Evolutionary conservation across 2,329 filamentous ascomycete genomes (phyloP).

Genomic region (Aspergillus ochraceoroseus): DNA sequence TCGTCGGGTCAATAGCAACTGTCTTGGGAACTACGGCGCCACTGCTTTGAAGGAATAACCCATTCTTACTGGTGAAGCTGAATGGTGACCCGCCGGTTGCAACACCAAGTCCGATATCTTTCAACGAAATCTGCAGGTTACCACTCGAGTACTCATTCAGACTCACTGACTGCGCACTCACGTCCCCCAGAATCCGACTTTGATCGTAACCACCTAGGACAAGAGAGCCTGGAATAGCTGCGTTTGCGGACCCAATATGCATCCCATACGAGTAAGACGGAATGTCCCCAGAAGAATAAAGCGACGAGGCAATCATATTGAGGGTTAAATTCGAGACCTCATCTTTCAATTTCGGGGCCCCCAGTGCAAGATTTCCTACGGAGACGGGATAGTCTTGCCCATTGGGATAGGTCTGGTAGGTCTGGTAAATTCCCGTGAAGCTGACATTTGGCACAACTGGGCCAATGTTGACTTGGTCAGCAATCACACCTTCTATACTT

Average conservation of each 20-base stretch:
- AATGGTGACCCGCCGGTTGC: slow-evolving; percentile 42
- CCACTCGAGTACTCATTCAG: no score
- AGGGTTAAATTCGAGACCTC: slow-evolving; percentile 6
- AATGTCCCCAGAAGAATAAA: slow-evolving; percentile 20
- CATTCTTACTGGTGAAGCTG: slow-evolving; percentile 25
- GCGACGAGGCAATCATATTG: slow-evolving; percentile 17
- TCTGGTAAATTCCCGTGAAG: slow-evolving; percentile 18
- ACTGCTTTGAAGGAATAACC: slow-evolving; percentile 28
- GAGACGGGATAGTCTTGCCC: slow-evolving; percentile 18
- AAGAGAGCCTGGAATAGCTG: slow-evolving; percentile 35
- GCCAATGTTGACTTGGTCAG: slow-evolving; percentile 12
- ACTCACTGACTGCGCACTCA: slow-evolving; percentile 18
- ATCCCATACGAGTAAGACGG: slow-evolving; percentile 43
- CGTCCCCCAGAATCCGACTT: slow-evolving; percentile 35
- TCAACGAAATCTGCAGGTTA: slow-evolving; percentile 25
- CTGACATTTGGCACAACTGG: slow-evolving; percentile 18
- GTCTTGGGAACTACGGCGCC: slow-evolving; percentile 27
- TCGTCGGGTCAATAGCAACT: slow-evolving; percentile 30
- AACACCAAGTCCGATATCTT: slow-evolving; percentile 44
- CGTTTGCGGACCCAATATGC: slow-evolving; percentile 41
- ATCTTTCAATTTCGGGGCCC: slow-evolving; percentile 12
- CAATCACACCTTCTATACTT: slow-evolving; percentile 9
- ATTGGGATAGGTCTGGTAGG: slow-evolving; percentile 23
- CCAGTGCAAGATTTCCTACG: slow-evolving; percentile 21
- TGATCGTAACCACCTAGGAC: slow-evolving; percentile 43